Conservation (phyloP, 306 rosid species). For the Castanea mollissima region DNA sequence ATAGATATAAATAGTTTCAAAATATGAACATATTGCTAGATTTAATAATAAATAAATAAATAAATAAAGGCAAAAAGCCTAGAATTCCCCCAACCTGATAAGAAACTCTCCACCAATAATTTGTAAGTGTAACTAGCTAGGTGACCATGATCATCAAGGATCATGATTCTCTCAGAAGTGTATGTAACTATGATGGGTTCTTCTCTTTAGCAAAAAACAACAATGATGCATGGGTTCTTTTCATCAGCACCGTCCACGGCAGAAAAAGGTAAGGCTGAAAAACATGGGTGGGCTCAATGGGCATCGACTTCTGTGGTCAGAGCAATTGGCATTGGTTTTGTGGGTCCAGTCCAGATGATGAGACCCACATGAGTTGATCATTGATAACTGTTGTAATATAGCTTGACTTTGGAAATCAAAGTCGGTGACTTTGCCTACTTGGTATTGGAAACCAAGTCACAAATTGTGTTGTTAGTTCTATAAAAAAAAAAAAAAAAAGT, state of each 20-base stretch:
- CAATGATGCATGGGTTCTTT: too few relatives aligned
- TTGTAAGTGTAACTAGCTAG: background rate
- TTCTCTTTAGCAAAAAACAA: background rate
- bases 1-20: too few relatives aligned
- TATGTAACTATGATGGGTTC: background rate
- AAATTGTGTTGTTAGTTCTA: too few relatives aligned
- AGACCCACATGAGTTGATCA: background rate
- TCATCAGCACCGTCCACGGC: slow-evolving; percentile 1
- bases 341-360: background rate
- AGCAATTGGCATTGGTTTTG: background rate
- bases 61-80: too few relatives aligned
- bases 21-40: too few relatives aligned
- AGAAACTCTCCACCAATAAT: background rate
- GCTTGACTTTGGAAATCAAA: too few relatives aligned
- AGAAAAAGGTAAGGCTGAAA: too few relatives aligned
- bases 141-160: background rate
- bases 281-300: background rate
- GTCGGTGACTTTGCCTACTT: too few relatives aligned
- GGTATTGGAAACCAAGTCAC: too few relatives aligned
- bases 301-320: background rate
- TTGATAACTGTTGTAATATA: background rate
- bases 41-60: too few relatives aligned
- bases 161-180: background rate
- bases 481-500: too few relatives aligned
- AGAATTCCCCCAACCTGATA: background rate